A percentile compares a stretch with the other conserved stretches of the same genome.
Evolutionary conservation across 164 flowering plant species (phyloP).

Genomic region (Stephania yunnanensis): DNA sequence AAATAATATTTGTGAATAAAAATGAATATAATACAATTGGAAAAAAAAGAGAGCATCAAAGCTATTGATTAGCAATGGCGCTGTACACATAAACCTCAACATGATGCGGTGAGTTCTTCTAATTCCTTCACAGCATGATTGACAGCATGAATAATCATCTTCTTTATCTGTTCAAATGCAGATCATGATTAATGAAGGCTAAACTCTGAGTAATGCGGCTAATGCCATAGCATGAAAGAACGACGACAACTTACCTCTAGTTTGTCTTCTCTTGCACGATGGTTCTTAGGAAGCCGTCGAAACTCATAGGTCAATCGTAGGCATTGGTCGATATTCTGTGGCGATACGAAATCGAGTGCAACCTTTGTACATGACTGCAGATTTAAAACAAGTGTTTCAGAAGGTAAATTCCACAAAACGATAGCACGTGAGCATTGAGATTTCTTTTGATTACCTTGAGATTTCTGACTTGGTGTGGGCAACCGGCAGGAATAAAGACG

Average conservation of each 20-base stretch:
- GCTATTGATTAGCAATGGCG: neutral
- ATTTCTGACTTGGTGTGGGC: constrained; percentile 92
- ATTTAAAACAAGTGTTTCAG: constrained; percentile 1
- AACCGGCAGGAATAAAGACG: constrained; percentile 90
- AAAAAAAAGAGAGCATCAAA: neutral
- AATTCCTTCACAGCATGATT: constrained; percentile 9
- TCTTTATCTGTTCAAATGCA: constrained; percentile 4
- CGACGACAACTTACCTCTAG: constrained; percentile 47
- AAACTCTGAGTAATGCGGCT: too few species aligned
- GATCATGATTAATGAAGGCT: too few species aligned
- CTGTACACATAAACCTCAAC: neutral
- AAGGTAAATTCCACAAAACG: neutral
- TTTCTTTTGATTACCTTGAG: constrained; percentile 43
- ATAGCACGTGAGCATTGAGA: neutral
- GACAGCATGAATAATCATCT: constrained; percentile 7
- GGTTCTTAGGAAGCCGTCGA: constrained; percentile 59
- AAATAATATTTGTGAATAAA: neutral
- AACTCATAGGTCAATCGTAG: constrained; percentile 64
- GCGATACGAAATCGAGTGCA: constrained; percentile 79
- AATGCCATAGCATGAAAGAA: too few species aligned
- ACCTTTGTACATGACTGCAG: constrained; percentile 84
- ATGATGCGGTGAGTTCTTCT: neutral
- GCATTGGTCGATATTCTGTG: constrained; percentile 64
- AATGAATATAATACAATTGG: neutral
- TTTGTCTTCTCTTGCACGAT: constrained; percentile 67